phyloP scores from a whole-genome alignment of 352 stramenopile species.

The Nothophytophthora sp. region DNA sequence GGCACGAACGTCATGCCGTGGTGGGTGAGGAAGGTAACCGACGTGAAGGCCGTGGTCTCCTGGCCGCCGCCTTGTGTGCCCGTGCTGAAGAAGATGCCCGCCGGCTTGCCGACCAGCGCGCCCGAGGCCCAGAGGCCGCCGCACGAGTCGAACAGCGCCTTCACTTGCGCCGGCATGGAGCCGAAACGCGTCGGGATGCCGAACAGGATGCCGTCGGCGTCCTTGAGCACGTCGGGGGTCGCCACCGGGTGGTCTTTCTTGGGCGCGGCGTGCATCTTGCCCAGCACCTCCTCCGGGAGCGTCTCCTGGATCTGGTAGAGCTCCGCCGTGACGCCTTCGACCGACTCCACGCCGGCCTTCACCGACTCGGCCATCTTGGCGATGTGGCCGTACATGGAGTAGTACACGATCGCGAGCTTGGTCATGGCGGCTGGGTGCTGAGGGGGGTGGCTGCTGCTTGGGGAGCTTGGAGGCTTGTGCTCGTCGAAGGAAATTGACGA shows the following conservation, averaged over 20 bases:
- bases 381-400: conserved; percentile 89
- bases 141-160: conserved; percentile 88
- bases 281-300: conserved; percentile 74
- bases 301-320: conserved; percentile 86
- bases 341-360: conserved; percentile 73
- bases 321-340: conserved; percentile 54
- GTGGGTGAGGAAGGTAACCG: conserved; percentile 87
- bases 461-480: conserved; percentile 16
- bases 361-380: conserved; percentile 71
- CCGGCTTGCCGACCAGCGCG: conserved; percentile 85
- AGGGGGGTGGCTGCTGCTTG: conserved; percentile 3
- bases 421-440: conserved; percentile 25
- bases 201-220: conserved; percentile 87
- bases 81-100: conserved; percentile 88
- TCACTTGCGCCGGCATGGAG: conserved; percentile 83
- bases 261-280: conserved; percentile 81
- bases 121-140: conserved; percentile 86
- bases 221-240: conserved; percentile 57
- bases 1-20: conserved; percentile 92
- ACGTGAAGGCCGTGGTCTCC: conserved; percentile 87
- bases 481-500: conserved; percentile 22
- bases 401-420: conserved; percentile 86
- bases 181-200: conserved; percentile 88
- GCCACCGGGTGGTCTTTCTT: conserved; percentile 76
- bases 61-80: conserved; percentile 82